Base-by-base conservation (phyloP, 257 asterid species). In the Gentiana straminea region DNA sequence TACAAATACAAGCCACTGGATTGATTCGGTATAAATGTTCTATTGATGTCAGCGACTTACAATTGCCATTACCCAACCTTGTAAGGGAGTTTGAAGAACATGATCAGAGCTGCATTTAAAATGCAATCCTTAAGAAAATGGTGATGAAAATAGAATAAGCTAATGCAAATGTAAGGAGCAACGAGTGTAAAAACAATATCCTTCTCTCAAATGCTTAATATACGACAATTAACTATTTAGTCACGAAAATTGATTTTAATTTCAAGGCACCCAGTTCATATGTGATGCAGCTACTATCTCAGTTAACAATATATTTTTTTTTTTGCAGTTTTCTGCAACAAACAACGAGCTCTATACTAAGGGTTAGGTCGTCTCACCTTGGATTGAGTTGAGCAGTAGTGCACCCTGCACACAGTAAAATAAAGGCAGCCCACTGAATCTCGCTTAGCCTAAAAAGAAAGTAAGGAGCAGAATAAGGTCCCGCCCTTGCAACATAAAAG, bases 1-100 rank as follows among this genome's bases (percentile, higher is more conserved):
- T 1, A 49, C 12, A 67, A 64, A 58, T 61, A 64, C 47, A 58
- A 37, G 51, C 39, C 35, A 64, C 64, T 70, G 62, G 60, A 54
- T 43, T 66, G 52, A 24, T 62, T 51, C 5, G 33, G 56, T 46
- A 35, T 11, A 33, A 32, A 38, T 13, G 9, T 32, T 55, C 61
- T 60, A 51, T 57, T 67, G 66, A 55, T 66, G 37, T 64, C 60
- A 70, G 76, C 61, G 70, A 78, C 98, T 85, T 79, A 92, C 98
- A 78, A 92, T 79, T 68, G 99, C 99, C 95, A 92, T 92, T 83
- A 83, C 58, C 99, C 97, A 92, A 71, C 99, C 99, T 70, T 83
- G 83, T 11, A 88, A 53, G 56, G 99, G 94, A 67, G 95, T 76
- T 70, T 83, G 99, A 80, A 92, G 81, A 57, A 92, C 97, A 67